Conservation (phyloP, 2,329 filamentous ascomycete species). For the Emmonsiellopsis sp. region DNA sequence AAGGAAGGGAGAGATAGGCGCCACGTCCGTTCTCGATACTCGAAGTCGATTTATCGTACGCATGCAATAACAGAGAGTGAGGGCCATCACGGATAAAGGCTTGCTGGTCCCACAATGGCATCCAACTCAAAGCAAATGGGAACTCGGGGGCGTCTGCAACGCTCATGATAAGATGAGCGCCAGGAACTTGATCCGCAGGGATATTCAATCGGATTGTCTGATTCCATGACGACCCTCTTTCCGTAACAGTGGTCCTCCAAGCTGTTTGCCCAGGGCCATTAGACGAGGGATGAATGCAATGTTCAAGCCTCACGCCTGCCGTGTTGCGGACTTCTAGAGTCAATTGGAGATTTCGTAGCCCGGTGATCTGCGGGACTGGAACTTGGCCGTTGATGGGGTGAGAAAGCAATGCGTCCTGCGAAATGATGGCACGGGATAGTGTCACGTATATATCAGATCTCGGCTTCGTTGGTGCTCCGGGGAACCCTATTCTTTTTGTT, state of each 20-base stretch:
- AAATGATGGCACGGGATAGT: conserved; percentile 67
- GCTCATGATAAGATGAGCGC: conserved; percentile 81
- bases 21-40: conserved; percentile 63
- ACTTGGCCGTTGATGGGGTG: conserved; percentile 75
- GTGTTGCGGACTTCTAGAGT: conserved; percentile 78
- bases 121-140: conserved; percentile 84
- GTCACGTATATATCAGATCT: conserved; percentile 95
- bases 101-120: conserved; percentile 86
- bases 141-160: conserved; percentile 77
- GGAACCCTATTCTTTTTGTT: conserved; percentile 86
- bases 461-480: conserved; percentile 77
- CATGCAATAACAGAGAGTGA: conserved; percentile 75
- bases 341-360: conserved; percentile 71
- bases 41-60: conserved; percentile 83
- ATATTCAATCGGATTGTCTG: conserved; percentile 78
- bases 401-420: conserved; percentile 54
- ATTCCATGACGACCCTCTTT: conserved; percentile 75
- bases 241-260: conserved; percentile 76
- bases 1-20: conserved; percentile 78
- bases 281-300: conserved; percentile 78
- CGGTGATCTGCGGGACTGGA: conserved; percentile 55
- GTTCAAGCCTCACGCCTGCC: conserved; percentile 72
- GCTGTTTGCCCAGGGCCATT: conserved; percentile 70
- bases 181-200: conserved; percentile 67
- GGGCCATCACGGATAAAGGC: conserved; percentile 82